These are phyloP conservation scores for Syncephalis plumigaleata DNA, from an alignment of 371 early-diverging fungal species.

Conservation along the genomic window DNA sequence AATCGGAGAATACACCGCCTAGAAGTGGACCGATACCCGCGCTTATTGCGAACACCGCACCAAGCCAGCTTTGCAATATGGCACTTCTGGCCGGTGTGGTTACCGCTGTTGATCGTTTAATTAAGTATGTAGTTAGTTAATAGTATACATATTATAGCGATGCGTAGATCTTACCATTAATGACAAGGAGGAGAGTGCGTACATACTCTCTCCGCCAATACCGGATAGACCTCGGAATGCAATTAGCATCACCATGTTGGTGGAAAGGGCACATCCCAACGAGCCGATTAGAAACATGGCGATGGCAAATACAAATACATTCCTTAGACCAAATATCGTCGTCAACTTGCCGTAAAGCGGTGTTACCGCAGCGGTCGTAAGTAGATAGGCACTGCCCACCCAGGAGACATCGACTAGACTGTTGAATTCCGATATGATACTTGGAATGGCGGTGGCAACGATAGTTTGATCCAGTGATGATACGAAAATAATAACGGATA, in stretches of 20 bases:
- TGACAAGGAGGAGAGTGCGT: slow-evolving; percentile 47
- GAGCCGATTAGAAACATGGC: slow-evolving; percentile 35
- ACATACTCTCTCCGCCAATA: slow-evolving; percentile 64
- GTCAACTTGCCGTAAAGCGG: slow-evolving; percentile 43
- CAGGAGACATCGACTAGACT: slow-evolving; percentile 40
- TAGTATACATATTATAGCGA: background rate
- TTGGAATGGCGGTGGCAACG: slow-evolving; percentile 63
- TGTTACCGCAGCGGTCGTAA: slow-evolving; percentile 56
- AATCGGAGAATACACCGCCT: slow-evolving; percentile 54
- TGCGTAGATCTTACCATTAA: slow-evolving; percentile 34
- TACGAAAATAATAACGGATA: slow-evolving; percentile 27
- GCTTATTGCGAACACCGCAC: slow-evolving; percentile 32
- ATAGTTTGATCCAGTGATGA: slow-evolving; percentile 53
- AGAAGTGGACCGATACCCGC: slow-evolving; percentile 51
- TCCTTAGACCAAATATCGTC: slow-evolving; percentile 50
- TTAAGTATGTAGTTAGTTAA: background rate
- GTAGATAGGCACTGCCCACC: slow-evolving; percentile 56
- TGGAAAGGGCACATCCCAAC: slow-evolving; percentile 31
- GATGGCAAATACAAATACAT: slow-evolving; percentile 31
- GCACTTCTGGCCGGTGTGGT: slow-evolving; percentile 24
- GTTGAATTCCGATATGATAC: slow-evolving; percentile 56
- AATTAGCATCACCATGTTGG: slow-evolving; percentile 35
- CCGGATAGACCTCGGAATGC: slow-evolving; percentile 56
- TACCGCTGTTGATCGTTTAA: too few relatives aligned
- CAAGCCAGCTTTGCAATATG: slow-evolving; percentile 27